Conservation (phyloP, 2,329 filamentous ascomycete genomes). For the Dothistroma septosporum region DNA sequence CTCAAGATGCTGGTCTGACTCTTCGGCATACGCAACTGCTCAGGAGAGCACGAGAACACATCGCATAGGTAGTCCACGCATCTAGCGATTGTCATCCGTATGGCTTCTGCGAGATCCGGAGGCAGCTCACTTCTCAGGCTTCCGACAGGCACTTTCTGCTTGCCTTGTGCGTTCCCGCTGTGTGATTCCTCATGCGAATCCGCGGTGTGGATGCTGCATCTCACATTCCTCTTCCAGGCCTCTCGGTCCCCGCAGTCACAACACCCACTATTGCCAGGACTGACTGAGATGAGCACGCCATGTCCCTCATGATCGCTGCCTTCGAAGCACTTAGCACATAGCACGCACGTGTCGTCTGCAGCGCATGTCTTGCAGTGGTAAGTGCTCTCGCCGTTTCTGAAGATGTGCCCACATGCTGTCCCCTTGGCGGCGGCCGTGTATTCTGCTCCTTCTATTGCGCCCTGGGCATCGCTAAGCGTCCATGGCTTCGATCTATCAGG, state of each 20-base stretch:
- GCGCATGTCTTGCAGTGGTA: constrained; percentile 94
- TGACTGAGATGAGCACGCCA: constrained; percentile 83
- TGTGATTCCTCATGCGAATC: constrained; percentile 17
- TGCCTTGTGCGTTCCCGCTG: constrained; percentile 49
- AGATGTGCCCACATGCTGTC: constrained; percentile 94
- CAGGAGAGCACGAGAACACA: constrained; percentile 94
- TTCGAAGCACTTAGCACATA: constrained; percentile 93
- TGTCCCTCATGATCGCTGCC: constrained; percentile 92
- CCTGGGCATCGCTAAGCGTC: constrained; percentile 82
- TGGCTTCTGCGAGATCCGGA: constrained; percentile 68
- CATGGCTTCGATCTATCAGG: constrained; percentile 42
- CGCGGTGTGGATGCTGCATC: constrained; percentile 85
- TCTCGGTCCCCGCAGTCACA: constrained; percentile 97
- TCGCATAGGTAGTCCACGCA: constrained; percentile 94
- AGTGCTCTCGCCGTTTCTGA: constrained; percentile 87
- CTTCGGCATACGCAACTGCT: constrained; percentile 84
- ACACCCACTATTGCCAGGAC: constrained; percentile 87
- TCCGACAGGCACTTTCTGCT: constrained; percentile 40
- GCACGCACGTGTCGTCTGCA: constrained; percentile 88
- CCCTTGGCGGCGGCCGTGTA: constrained; percentile 89
- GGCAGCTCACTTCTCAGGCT: constrained; percentile 51
- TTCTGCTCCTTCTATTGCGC: constrained; percentile 87
- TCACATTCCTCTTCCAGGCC: constrained; percentile 82
- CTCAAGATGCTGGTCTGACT: constrained; percentile 72
- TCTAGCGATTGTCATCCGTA: constrained; percentile 79